A percentile compares a stretch with the other conserved stretches of the same genome.
phyloP scores from a whole-genome alignment of 1,139 yeast species.

The Candida tunisiensis region DNA sequence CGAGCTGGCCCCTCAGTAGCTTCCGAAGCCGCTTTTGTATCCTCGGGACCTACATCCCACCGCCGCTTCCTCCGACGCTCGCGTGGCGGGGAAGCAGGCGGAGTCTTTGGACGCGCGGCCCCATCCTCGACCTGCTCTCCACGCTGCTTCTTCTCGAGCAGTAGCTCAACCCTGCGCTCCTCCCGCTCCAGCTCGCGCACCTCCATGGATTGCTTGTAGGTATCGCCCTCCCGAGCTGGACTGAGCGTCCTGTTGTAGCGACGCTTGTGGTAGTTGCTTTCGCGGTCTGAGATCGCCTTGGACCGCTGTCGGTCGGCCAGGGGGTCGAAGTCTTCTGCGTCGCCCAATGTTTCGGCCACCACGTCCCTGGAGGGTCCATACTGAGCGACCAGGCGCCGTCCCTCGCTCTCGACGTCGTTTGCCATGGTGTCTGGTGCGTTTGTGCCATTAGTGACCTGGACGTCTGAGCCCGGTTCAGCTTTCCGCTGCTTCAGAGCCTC shows the following conservation, averaged over 20 bases:
- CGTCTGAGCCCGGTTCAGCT: no score
- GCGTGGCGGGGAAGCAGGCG: slow-evolving; percentile 6
- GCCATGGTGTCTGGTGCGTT: no score
- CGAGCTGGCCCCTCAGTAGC: not conserved
- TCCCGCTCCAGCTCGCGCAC: slow-evolving; percentile 17
- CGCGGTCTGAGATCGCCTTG: slow-evolving; percentile 19
- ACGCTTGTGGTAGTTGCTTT: slow-evolving; percentile 26
- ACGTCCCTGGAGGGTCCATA: slow-evolving; percentile 16
- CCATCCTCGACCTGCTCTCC: slow-evolving; percentile 3
- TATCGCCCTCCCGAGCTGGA: slow-evolving; percentile 12
- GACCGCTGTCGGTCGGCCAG: slow-evolving; percentile 16
- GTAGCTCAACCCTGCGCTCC: slow-evolving; percentile 13
- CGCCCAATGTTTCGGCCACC: slow-evolving; percentile 14
- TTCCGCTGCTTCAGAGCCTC: no score
- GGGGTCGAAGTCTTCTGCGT: slow-evolving; percentile 22
- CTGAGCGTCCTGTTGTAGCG: slow-evolving; percentile 20
- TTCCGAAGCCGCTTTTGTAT: slow-evolving; percentile 1
- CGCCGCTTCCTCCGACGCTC: slow-evolving; percentile 9
- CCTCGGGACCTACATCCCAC: slow-evolving; percentile 23
- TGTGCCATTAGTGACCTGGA: no score
- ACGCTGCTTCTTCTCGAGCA: slow-evolving; percentile 9
- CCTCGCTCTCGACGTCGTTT: no score
- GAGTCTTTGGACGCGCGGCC: slow-evolving; percentile 4
- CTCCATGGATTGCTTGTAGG: slow-evolving; percentile 13
- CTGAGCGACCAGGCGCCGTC: slow-evolving; percentile 12